Base-by-base conservation (phyloP, 2,329 filamentous ascomycete species). In the Fusarium illudens region DNA sequence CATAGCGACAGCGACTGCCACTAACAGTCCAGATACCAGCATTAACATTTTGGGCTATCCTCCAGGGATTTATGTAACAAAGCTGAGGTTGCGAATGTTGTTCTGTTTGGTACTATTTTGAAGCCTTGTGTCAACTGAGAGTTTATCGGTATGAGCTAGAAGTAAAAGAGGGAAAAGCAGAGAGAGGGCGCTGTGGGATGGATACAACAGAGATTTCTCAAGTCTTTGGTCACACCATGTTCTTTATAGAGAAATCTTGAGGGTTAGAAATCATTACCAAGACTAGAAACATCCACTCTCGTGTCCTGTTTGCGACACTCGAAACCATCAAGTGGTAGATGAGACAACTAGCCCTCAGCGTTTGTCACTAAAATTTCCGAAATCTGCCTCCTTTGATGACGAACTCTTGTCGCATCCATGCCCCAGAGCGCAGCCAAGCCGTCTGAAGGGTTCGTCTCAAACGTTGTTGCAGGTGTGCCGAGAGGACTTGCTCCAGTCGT, bases 141-240 rank as follows among this genome's bases (percentile, higher is more conserved):
- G 22, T 22, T 20, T 60, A 55, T 64, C 55, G 15, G 60, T 65
- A 53, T 60, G 50, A 67, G 64, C 30, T 46, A 19, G 9, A 48
- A 58, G 32, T 8, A 49, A 52, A 22, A 30, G 33, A 50, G 19
- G 19, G 19, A 27, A 46, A 32, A 20, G n/a, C 20, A 22, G 37
- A 25, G 33, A 50, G 20, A 33, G 25, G 29, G 29, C 27, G 46
- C 19, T 50, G 8, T 25, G 27, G 9, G 46, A 22, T 33, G 30
- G 19, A n/a, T 33, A 8, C 12, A 33, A 32, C 17, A 17, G 17
- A 27, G 27, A 17, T 17, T 30, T 27, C 5, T 17, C 9, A 7
- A 27, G 13, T 17, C 33, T 8, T 17, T 17, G 49, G 20, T 36
- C 49, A 51, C 30, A 30, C 49, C 49, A 51, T 17, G 15, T 51